Evolutionary conservation across 768 basidiomycete species (phyloP).

Genomic region (Amylocystis lapponica): DNA sequence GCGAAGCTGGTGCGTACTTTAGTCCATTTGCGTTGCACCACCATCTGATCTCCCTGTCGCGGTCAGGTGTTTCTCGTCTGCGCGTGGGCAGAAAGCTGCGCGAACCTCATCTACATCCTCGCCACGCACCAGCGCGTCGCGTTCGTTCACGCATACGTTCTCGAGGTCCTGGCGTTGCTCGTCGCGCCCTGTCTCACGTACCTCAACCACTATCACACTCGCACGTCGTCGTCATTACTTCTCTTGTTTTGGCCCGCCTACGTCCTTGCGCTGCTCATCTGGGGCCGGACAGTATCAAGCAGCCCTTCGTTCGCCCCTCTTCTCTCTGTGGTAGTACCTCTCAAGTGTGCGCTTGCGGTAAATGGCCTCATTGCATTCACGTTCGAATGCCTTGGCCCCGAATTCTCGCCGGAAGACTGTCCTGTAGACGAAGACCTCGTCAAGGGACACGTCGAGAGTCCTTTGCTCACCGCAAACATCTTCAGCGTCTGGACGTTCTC

Average conservation of each 20-base stretch:
- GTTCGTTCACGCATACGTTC: slow-evolving; percentile 44
- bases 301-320: slow-evolving; percentile 7
- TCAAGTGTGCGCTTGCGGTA: slow-evolving; percentile 38
- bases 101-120: slow-evolving; percentile 37
- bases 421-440: slow-evolving; percentile 29
- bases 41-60: too few relatives aligned
- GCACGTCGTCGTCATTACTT: slow-evolving; percentile 63
- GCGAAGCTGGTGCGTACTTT: slow-evolving; percentile 59
- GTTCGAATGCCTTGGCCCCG: slow-evolving; percentile 69
- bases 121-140: slow-evolving; percentile 31
- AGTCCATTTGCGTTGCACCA: not conserved
- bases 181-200: slow-evolving; percentile 48
- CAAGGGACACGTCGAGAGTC: slow-evolving; percentile 68
- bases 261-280: slow-evolving; percentile 39
- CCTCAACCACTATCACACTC: slow-evolving; percentile 65
- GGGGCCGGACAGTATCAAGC: slow-evolving; percentile 49
- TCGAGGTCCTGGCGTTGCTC: slow-evolving; percentile 53
- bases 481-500: slow-evolving; percentile 79
- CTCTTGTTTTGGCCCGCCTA: slow-evolving; percentile 84
- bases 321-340: slow-evolving; percentile 30
- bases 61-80: slow-evolving; percentile 42
- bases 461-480: slow-evolving; percentile 70
- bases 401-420: slow-evolving; percentile 30
- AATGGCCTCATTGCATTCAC: slow-evolving; percentile 51
- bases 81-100: slow-evolving; percentile 41